Percentiles rank a stretch among this genome's conserved stretches.
Conservation (phyloP, 2,329 filamentous ascomycete species). For the Aspergillus sp. region DNA sequence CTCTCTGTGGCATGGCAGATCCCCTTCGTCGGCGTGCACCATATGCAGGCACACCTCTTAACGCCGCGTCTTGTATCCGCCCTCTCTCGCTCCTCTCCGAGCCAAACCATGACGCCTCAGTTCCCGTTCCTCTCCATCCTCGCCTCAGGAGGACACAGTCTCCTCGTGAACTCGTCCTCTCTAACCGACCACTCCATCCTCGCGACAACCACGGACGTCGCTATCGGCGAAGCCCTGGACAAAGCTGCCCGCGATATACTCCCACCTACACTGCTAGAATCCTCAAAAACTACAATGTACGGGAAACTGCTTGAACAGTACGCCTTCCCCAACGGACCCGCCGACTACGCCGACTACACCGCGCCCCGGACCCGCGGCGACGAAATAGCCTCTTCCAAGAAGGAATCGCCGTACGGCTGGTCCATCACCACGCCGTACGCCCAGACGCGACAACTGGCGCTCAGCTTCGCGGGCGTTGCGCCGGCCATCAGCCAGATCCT, state of each 20-base stretch:
- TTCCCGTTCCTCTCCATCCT: conserved; percentile 90
- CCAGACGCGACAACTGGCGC: conserved; percentile 60
- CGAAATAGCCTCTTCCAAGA: conserved; percentile 51
- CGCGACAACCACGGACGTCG: conserved; percentile 72
- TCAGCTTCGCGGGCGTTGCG: conserved; percentile 73
- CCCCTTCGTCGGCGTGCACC: conserved; percentile 82
- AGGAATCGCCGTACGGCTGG: conserved; percentile 62
- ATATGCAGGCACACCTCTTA: conserved; percentile 96
- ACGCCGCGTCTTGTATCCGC: conserved; percentile 76
- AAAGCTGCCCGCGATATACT: conserved; percentile 78
- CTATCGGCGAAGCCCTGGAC: conserved; percentile 87
- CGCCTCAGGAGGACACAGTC: conserved; percentile 88
- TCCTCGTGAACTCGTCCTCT: conserved; percentile 72
- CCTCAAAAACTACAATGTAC: conserved; percentile 69
- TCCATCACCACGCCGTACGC: conserved; percentile 66
- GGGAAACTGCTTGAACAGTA: conserved; percentile 76
- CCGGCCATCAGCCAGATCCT: conserved; percentile 63
- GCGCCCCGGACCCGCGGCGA: conserved; percentile 59
- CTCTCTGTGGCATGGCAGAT: conserved; percentile 79
- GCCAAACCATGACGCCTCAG: conserved; percentile 41
- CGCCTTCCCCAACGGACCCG: conserved; percentile 60
- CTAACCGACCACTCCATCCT: conserved; percentile 72
- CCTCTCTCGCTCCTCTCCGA: conserved; percentile 35
- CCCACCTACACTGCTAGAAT: conserved; percentile 58
- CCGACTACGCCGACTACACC: conserved; percentile 51